Conservation (phyloP, 257 asterid species). For the Nicotiana benthamiana region DNA sequence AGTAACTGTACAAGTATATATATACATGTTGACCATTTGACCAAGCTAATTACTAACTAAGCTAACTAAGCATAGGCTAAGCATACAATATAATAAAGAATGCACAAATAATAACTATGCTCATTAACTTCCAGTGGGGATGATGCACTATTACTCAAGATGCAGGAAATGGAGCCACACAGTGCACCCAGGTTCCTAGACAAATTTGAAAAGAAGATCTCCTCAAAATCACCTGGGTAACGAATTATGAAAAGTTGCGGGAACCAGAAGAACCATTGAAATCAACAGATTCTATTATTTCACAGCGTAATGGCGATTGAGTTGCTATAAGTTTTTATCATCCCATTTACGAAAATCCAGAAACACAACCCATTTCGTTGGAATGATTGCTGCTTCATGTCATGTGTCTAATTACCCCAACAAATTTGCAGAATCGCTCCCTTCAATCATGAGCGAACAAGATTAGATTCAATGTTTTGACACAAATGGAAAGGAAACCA, state of each 20-base stretch:
- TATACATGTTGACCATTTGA: too few species aligned
- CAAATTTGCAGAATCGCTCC: neutral
- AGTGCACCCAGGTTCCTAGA: too few species aligned
- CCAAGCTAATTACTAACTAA: too few species aligned
- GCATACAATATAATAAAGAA: too few species aligned
- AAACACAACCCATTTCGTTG: neutral
- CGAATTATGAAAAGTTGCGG: neutral
- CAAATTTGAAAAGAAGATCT: too few species aligned
- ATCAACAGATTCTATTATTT: neutral
- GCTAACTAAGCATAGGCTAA: too few species aligned
- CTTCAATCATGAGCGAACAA: neutral
- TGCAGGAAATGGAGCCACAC: too few species aligned
- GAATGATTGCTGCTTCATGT: neutral
- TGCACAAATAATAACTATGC: too few species aligned
- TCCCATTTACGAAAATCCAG: neutral
- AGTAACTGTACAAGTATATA: too few species aligned
- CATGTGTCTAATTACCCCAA: neutral
- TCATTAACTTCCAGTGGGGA: too few species aligned
- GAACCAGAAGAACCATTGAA: neutral
- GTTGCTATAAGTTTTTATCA: neutral
- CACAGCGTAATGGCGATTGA: neutral
- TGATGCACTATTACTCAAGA: too few species aligned
- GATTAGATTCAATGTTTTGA: neutral
- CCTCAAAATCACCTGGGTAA: neutral
- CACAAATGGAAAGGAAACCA: too few species aligned